A percentile compares a stretch with the other conserved stretches of the same genome.
These are phyloP conservation scores for Phytophthora citricola DNA, from an alignment of 352 stramenopile genomes.

Conservation along the genomic window DNA sequence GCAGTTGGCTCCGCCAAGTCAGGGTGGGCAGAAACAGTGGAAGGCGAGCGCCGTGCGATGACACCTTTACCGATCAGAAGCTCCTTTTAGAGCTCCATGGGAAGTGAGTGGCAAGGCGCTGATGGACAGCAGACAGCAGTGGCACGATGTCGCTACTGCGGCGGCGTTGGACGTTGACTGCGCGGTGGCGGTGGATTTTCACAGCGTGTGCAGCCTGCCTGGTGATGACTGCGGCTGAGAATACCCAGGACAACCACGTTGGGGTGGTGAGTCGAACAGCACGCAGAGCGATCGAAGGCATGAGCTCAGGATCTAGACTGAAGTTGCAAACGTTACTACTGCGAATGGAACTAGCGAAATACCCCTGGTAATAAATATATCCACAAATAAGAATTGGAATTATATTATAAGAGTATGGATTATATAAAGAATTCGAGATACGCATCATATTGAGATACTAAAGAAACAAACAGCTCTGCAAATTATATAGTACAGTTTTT, in stretches of 20 bases:
- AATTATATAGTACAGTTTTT: too few species aligned
- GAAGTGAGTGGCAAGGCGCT: not conserved
- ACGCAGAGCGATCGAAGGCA: slow-evolving; percentile 6
- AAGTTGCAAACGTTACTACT: slow-evolving; percentile 11
- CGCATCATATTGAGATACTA: too few species aligned
- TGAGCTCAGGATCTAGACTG: slow-evolving; percentile 1
- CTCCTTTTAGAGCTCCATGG: slow-evolving; percentile 1
- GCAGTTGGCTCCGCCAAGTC: not conserved
- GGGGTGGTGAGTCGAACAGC: slow-evolving; percentile 7
- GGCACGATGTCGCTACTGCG: slow-evolving; percentile 2
- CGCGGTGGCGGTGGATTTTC: slow-evolving; percentile 1
- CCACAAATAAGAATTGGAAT: too few species aligned
- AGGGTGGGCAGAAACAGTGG: not conserved
- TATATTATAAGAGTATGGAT: too few species aligned
- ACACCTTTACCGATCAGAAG: slow-evolving; percentile 16
- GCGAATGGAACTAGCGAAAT: slow-evolving; percentile 15
- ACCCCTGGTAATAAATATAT: not conserved
- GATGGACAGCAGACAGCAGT: slow-evolving; percentile 8
- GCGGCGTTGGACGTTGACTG: not conserved
- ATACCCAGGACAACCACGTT: not conserved
- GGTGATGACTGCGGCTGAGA: slow-evolving; percentile 10
- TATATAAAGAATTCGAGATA: too few species aligned
- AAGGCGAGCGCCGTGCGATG: not conserved
- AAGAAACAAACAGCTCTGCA: too few species aligned
- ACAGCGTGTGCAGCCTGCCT: not conserved